phyloP scores from a whole-genome alignment of 176 grass and related monocot genomes.

The Phyllostachys edulis region DNA sequence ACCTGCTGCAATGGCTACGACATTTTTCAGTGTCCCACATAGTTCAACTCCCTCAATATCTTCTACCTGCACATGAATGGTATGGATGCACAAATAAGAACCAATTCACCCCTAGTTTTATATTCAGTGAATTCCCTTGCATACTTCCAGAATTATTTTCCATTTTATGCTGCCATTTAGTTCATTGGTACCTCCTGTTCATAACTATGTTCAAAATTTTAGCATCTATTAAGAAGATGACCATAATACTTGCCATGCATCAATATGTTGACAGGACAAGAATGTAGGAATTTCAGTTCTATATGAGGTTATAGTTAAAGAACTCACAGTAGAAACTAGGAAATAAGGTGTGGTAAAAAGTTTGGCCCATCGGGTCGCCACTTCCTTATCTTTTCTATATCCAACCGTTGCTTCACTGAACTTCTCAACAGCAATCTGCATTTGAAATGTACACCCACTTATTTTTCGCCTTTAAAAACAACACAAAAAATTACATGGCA shows the following conservation, averaged over 20 bases:
- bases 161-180: neutral
- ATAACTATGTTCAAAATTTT: neutral
- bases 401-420: conserved; percentile 98
- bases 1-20: conserved; percentile 97
- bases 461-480: neutral
- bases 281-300: neutral
- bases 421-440: conserved; percentile 88
- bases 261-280: neutral
- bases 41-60: conserved; percentile 96
- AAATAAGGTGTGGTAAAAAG: conserved; percentile 81
- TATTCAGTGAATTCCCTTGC: neutral
- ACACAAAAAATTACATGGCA: conserved; percentile 1
- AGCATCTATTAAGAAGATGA: neutral
- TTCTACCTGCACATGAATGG: conserved; percentile 58
- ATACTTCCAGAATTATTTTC: neutral
- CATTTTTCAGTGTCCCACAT: conserved; percentile 96
- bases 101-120: neutral
- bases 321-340: conserved; percentile 72
- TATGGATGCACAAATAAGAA: neutral
- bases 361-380: conserved; percentile 64
- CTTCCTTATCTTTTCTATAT: conserved; percentile 81
- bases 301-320: conserved; percentile 11
- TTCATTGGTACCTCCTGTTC: neutral
- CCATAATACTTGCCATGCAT: neutral
- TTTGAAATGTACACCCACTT: conserved; percentile 18